phyloP scores from a whole-genome alignment of 352 stramenopile genomes.

The Pythium monospermum region DNA sequence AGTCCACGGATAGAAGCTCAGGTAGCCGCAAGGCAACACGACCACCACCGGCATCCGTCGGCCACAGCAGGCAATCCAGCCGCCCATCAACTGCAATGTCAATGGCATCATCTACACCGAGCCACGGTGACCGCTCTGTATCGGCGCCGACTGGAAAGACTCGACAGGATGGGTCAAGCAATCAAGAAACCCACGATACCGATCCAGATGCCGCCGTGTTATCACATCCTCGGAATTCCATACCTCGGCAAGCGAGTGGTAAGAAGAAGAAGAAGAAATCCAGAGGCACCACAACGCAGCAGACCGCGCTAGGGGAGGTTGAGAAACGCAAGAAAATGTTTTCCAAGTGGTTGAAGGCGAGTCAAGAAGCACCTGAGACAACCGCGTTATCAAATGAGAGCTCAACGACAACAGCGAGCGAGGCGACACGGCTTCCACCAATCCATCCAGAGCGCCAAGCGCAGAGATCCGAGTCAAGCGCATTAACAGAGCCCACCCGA shows the following conservation, averaged over 20 bases:
- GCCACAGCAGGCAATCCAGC: slow-evolving; percentile 7
- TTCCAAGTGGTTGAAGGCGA: slow-evolving; percentile 59
- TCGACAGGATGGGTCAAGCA: slow-evolving; percentile 3
- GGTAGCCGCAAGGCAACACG: slow-evolving; percentile 16
- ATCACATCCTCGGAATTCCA: neutral
- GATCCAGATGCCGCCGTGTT: neutral
- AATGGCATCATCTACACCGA: slow-evolving; percentile 5
- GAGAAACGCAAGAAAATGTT: slow-evolving; percentile 72
- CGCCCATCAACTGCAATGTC: slow-evolving; percentile 16
- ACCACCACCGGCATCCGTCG: neutral
- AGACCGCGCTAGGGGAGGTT: slow-evolving; percentile 47
- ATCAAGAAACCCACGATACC: slow-evolving; percentile 22
- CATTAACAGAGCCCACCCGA: neutral
- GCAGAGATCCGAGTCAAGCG: neutral
- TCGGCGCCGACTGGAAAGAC: neutral
- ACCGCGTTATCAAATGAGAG: neutral
- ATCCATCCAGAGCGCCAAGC: neutral
- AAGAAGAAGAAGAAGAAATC: slow-evolving; percentile 37
- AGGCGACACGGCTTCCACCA: slow-evolving; percentile 12
- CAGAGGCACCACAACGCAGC: slow-evolving; percentile 30
- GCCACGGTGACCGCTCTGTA: neutral
- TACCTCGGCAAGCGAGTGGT: slow-evolving; percentile 8
- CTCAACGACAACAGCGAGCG: no score
- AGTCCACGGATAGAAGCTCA: slow-evolving; percentile 11
- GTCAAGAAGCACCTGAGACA: slow-evolving; percentile 13